Evolutionary conservation across 768 basidiomycete genomes (phyloP).

Genomic region (Inosperma sp.): DNA sequence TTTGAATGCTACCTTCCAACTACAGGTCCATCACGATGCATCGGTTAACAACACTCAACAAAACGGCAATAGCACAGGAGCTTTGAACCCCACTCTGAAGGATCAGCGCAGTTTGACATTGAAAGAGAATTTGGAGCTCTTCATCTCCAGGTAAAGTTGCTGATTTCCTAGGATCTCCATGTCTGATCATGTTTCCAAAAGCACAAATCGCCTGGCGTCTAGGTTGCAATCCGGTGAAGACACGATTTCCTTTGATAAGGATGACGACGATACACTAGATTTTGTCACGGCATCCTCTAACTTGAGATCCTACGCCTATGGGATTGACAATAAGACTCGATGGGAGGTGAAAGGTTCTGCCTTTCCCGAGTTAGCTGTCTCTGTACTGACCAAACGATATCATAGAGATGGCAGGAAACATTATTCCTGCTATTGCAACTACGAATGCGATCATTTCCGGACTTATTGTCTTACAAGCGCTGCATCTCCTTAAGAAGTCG

Average conservation of each 20-base stretch:
- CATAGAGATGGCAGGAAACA: slow-evolving; percentile 98
- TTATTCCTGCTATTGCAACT: slow-evolving; percentile 98
- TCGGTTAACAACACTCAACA: slow-evolving; percentile 7
- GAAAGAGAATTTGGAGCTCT: slow-evolving; percentile 78
- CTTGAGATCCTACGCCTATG: slow-evolving; percentile 85
- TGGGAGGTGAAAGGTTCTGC: slow-evolving; percentile 92
- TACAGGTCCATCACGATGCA: slow-evolving; percentile 30
- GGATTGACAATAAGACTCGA: slow-evolving; percentile 81
- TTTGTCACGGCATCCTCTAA: slow-evolving; percentile 96
- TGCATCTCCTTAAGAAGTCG: slow-evolving; percentile 72
- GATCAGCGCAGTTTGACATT: slow-evolving; percentile 79
- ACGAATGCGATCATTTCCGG: slow-evolving; percentile 98
- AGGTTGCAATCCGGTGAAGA: slow-evolving; percentile 64
- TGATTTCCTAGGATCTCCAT: not conserved
- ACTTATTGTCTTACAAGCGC: slow-evolving; percentile 87
- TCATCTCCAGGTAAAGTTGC: slow-evolving; percentile 68
- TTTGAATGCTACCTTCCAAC: slow-evolving; percentile 53
- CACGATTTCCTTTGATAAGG: slow-evolving; percentile 90
- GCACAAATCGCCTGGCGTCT: slow-evolving; percentile 73
- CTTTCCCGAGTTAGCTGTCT: not conserved
- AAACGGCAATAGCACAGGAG: slow-evolving; percentile 31
- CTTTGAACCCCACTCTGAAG: slow-evolving; percentile 44
- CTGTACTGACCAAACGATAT: not conserved
- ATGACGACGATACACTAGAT: slow-evolving; percentile 94
- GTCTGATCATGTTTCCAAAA: slow-evolving; percentile 27